phyloP scores from a whole-genome alignment of 2,329 filamentous ascomycete genomes.

The Ophiostoma sp. region DNA sequence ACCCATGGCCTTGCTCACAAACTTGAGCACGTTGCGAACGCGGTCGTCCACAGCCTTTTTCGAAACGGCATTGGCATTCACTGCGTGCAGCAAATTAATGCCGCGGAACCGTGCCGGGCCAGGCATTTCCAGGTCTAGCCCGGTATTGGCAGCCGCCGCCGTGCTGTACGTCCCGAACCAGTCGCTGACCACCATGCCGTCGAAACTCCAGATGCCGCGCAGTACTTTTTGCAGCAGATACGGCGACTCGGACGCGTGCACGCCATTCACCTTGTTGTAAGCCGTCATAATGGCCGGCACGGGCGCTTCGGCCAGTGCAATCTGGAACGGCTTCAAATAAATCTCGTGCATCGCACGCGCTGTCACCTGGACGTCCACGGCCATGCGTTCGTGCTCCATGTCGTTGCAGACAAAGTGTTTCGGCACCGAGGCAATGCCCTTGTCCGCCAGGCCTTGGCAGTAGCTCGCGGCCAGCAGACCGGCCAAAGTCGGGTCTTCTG shows the following conservation, averaged over 20 bases:
- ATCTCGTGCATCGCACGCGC: conserved; percentile 44
- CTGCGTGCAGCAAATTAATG: conserved; percentile 19
- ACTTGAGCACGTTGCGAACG: conserved; percentile 33
- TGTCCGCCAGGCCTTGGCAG: conserved; percentile 40
- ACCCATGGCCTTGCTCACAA: conserved; percentile 28
- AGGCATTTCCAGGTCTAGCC: conserved; percentile 38
- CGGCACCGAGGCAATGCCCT: conserved; percentile 40
- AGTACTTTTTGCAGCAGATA: conserved; percentile 39
- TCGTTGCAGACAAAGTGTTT: conserved; percentile 47
- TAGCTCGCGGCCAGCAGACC: conserved; percentile 38
- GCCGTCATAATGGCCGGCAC: conserved; percentile 39
- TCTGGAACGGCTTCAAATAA: conserved; percentile 42
- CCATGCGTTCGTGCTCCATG: conserved; percentile 41
- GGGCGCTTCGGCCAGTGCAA: conserved; percentile 34
- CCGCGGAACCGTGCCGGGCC: conserved; percentile 35
- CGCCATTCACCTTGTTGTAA: conserved; percentile 41
- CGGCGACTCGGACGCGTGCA: conserved; percentile 41
- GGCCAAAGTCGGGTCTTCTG: conserved; percentile 43
- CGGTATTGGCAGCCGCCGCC: conserved; percentile 31
- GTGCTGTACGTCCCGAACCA: conserved; percentile 39
- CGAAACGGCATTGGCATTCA: conserved; percentile 30
- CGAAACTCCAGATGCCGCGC: conserved; percentile 42
- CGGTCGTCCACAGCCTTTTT: conserved; percentile 34
- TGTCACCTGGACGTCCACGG: conserved; percentile 40
- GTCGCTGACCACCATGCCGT: conserved; percentile 44